A percentile compares a stretch with the other conserved stretches of the same genome.
These are phyloP conservation scores for Russula ochroleuca DNA, from an alignment of 768 basidiomycete species.

Conservation along the genomic window DNA sequence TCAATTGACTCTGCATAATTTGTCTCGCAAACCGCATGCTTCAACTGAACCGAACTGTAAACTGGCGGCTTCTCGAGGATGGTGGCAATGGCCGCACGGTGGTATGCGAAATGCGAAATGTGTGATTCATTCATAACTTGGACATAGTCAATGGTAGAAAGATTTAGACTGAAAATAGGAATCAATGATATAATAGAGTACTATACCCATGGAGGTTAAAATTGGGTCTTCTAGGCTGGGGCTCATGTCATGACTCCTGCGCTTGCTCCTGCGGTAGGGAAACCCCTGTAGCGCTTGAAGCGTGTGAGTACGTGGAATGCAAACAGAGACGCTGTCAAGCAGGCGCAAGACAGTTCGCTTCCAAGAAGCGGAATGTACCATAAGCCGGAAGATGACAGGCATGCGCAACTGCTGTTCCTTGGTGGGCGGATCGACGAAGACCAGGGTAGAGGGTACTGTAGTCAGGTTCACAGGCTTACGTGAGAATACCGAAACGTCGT, in stretches of 20 bases:
- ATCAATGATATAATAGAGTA: neutral
- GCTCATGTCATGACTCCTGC: neutral
- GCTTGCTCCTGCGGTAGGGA: too few relatives aligned
- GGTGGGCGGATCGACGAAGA: conserved; percentile 6
- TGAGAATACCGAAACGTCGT: neutral
- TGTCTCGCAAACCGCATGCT: too few relatives aligned
- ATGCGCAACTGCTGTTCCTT: neutral
- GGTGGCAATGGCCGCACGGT: neutral
- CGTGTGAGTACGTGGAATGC: neutral
- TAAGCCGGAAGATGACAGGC: neutral
- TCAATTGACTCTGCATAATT: too few relatives aligned
- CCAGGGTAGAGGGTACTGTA: conserved; percentile 7
- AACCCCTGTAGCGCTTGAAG: neutral
- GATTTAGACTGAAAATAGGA: too few relatives aligned
- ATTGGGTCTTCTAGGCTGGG: neutral
- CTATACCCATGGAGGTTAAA: neutral
- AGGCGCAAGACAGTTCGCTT: neutral
- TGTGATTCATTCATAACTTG: neutral
- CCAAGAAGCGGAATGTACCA: neutral
- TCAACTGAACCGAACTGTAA: neutral
- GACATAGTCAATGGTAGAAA: neutral
- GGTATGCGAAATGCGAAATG: too few relatives aligned
- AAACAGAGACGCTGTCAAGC: neutral
- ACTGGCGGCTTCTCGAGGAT: neutral
- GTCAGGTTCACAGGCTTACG: neutral